Base-by-base conservation (phyloP, 495 filamentous ascomycete genomes). In the Penicillium soppii region DNA sequence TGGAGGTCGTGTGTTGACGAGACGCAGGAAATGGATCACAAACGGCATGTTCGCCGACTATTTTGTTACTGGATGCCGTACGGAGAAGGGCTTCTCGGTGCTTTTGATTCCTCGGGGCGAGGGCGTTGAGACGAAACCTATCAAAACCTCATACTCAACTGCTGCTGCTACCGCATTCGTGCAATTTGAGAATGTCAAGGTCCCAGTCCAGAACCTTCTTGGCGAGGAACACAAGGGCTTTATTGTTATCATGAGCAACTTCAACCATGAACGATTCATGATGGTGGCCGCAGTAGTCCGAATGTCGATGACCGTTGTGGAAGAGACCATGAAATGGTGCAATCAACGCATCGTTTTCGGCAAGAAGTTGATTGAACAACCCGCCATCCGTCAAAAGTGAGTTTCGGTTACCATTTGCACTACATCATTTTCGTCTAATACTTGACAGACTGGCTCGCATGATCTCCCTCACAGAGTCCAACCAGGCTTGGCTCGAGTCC, bases 151-250 rank as follows among this genome's bases (percentile, higher is more conserved):
- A 1, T 95, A 95, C 71, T 92, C 88, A 2, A 80, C 89, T 13
- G 63, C 89, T 1, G 90, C 89, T 16, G 90, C 81, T 1, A 95
- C 90, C 2, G 80, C 90, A 5, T 94, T 83, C 66, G 80, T 95
- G 57, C 85, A 90, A 47, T 94, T 88, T 65, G 86, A 91, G 69
- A 90, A 91, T 58, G 89, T 91, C 67, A 90, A 91, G 74, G 90
- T 94, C 7, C 90, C 90, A 2, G 83, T 82, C 13, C 78, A 84
- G 62, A 85, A 94, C 70, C 78, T 94, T 10, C 79, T 95, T 7
- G 90, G 90, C 49, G 77, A 88, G 65, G 90, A 94, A 62, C 81
- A 94, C 78, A 89, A 92, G 72, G 90, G 90, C 9, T 91, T 95
- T 67, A 80, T 84, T 41, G 89, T 94, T n/a, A 90, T 94, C 68